A percentile compares a stretch with the other conserved stretches of the same genome.
These are phyloP conservation scores for Geranomyces variabilis DNA, from an alignment of 192 early-diverging fungal genomes.

Conservation along the genomic window DNA sequence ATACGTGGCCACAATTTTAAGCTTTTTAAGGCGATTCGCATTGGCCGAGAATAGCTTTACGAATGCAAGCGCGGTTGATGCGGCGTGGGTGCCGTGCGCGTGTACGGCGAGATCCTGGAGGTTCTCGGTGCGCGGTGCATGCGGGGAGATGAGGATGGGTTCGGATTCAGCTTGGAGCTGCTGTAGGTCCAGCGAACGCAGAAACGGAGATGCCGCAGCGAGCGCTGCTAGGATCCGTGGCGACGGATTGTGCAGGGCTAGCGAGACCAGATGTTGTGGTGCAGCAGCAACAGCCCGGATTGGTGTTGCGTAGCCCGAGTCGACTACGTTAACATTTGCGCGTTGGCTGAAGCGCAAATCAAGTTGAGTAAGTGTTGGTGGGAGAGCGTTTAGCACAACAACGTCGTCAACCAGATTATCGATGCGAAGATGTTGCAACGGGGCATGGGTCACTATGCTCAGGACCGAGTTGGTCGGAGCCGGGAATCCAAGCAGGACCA, in stretches of 20 bases:
- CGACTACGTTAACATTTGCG: not conserved
- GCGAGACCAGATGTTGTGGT: not conserved
- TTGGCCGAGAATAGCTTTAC: not conserved
- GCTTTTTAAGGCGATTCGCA: not conserved
- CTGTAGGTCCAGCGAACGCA: conserved; percentile 1
- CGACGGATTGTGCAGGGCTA: not conserved
- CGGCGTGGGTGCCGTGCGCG: conserved; percentile 14
- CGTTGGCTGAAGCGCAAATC: not conserved
- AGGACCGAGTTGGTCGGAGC: conserved; percentile 1
- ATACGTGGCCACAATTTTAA: not conserved
- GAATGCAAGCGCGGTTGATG: not conserved
- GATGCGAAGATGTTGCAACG: not conserved
- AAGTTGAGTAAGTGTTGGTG: not conserved
- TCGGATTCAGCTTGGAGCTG: not conserved
- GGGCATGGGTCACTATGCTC: not conserved
- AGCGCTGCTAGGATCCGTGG: not conserved
- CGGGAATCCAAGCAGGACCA: conserved; percentile 10
- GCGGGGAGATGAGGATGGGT: not conserved
- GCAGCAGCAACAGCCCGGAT: not conserved
- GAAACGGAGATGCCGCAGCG: too few species aligned
- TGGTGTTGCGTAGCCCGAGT: conserved; percentile 19
- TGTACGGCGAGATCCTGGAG: not conserved
- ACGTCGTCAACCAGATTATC: not conserved
- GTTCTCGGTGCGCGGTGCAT: not conserved
- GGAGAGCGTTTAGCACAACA: not conserved